Evolutionary conservation across 176 grass and related monocot genomes (phyloP).

Genomic region (Carex kokanica): DNA sequence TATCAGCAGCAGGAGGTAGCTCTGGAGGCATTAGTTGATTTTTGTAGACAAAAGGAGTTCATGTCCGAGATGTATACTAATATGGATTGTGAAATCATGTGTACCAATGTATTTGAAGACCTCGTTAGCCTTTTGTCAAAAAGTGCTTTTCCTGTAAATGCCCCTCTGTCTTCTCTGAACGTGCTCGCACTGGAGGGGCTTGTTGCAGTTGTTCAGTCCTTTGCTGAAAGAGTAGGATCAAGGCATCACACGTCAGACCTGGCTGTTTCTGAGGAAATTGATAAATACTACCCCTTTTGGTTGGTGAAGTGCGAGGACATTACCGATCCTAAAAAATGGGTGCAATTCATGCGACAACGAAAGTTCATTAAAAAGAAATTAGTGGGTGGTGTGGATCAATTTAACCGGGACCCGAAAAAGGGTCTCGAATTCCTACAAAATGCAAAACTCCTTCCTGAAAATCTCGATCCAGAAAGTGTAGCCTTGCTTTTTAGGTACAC

Average conservation of each 20-base stretch:
- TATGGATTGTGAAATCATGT: constrained; percentile 93
- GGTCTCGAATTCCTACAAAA: constrained; percentile 92
- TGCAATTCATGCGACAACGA: constrained; percentile 73
- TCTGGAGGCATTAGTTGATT: constrained; percentile 89
- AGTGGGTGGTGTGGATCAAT: constrained; percentile 81
- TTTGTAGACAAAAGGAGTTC: constrained; percentile 92
- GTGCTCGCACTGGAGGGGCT: constrained; percentile 89
- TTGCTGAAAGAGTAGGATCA: constrained; percentile 62
- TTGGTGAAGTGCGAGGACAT: constrained; percentile 57
- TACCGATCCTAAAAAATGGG: constrained; percentile 71
- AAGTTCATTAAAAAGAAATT: constrained; percentile 88
- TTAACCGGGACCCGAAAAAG: constrained; percentile 89
- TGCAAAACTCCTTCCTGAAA: constrained; percentile 86
- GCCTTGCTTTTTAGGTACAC: constrained; percentile 85
- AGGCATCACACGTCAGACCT: constrained; percentile 47
- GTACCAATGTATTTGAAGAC: constrained; percentile 93
- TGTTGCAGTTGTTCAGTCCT: constrained; percentile 67
- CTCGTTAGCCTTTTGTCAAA: constrained; percentile 85
- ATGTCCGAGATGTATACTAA: constrained; percentile 99
- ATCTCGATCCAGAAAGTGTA: constrained; percentile 77
- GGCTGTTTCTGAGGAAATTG: constrained; percentile 48
- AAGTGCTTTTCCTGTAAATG: constrained; percentile 90
- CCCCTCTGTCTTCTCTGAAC: constrained; percentile 76
- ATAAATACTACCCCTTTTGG: constrained; percentile 91
- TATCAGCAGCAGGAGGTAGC: constrained; percentile 97